Percentiles rank a stretch among this genome's conserved stretches.
Conservation (phyloP, 208 protist species). For the Acanthamoeba lenticulata region DNA sequence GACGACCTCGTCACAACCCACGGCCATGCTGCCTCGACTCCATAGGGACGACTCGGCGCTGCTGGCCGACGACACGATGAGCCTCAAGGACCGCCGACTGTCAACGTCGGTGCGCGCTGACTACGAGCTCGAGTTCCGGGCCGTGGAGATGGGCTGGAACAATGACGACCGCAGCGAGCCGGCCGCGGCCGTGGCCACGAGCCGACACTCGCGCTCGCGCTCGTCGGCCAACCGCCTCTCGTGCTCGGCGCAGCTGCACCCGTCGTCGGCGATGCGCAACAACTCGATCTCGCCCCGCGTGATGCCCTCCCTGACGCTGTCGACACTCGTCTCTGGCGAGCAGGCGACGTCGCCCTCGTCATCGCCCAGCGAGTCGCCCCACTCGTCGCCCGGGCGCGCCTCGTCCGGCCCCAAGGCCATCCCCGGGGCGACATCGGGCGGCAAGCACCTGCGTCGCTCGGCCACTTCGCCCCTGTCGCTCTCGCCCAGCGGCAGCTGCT, state of each 20-base stretch:
- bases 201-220: not conserved
- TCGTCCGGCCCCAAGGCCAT: not conserved
- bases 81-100: not conserved
- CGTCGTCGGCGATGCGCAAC: not conserved
- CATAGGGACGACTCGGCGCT: not conserved
- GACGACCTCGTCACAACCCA: not conserved
- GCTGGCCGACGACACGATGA: not conserved
- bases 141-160: not conserved
- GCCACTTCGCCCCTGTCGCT: not conserved
- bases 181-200: not conserved
- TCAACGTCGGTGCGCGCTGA: not conserved
- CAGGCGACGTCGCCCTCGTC: not conserved
- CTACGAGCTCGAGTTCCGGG: not conserved
- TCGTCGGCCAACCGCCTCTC: slow-evolving; percentile 1
- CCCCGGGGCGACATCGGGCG: not conserved
- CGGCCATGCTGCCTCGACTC: not conserved
- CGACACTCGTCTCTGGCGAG: not conserved
- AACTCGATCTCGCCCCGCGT: not conserved
- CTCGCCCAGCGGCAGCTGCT: not conserved
- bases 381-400: not conserved
- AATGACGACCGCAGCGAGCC: not conserved
- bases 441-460: not conserved
- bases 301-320: not conserved
- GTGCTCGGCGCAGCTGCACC: not conserved
- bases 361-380: not conserved